Evolutionary conservation across 2,329 filamentous ascomycete species (phyloP), one percentile per base, ranked within the genome.

Genomic region (Drechslerella coelobrocha): DNA sequence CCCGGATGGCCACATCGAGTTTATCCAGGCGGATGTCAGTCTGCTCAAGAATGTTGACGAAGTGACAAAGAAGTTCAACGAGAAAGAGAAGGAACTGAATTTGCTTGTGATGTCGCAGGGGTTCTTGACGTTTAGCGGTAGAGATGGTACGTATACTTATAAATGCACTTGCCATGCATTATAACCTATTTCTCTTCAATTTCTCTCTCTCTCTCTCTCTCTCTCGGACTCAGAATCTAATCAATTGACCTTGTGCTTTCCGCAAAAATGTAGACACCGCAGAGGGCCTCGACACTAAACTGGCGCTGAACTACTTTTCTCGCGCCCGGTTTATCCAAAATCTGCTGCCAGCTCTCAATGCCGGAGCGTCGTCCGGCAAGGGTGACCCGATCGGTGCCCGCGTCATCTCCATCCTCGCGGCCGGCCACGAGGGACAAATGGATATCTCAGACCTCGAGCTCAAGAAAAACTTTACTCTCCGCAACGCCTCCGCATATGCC

Each of bases 41-140:
- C 77, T 85, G 1, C 76, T 86, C 27, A 79, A 79, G 45, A 82
- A 82, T 34, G 83, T 84, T 6, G 84, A 86, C 72, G 74, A 77
- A 0, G 78, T 81, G 0, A 85, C 82, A 63, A 75, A 77, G 6
- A 76, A 81, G 31, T 82, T 86, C 50, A 78, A 78, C 61, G 74
- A 72, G 1, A 80, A 79, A 27, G 82, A 84, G 63, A 73, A 76
- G 5, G 76, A 77, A 21, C 76, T 84, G 55, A 83, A 84, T 66
- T 73, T 84, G 0, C 73, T 84, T 2, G 82, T 83, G 47, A 72
- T 83, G 72, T 82, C 78, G 6, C 78, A 79, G 3, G 82, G 82
- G 0, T 77, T 80, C 55, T 47, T 80, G 23, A 78, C 78, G 0
- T 74, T 76, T 5, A 76, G 75, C 2, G 79, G 79, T 0, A 72